phyloP scores from a whole-genome alignment of 106 monocot species.

The Acanthochlamys bracteata region DNA sequence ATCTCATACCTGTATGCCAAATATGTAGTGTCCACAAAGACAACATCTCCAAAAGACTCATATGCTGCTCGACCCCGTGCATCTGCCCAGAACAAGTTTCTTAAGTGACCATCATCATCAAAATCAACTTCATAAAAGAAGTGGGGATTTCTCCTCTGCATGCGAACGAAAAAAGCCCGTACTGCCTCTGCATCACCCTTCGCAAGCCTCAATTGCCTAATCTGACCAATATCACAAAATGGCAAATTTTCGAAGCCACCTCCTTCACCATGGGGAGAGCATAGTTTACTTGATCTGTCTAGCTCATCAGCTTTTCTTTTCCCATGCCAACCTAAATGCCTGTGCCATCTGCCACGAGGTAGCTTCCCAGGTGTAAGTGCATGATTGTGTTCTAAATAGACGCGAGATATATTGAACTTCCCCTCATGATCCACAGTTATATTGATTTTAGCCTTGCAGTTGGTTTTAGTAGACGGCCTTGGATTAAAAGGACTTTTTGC shows the following conservation, averaged over 20 bases:
- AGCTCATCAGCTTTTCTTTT: slow-evolving; percentile 1
- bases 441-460: slow-evolving; percentile 13
- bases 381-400: slow-evolving; percentile 24
- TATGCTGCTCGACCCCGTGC: slow-evolving; percentile 44
- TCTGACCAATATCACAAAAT: slow-evolving; percentile 30
- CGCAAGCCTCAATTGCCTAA: slow-evolving; percentile 30
- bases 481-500: neutral
- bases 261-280: neutral
- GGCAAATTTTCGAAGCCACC: slow-evolving; percentile 9
- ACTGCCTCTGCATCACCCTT: slow-evolving; percentile 53
- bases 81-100: slow-evolving; percentile 59
- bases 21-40: slow-evolving; percentile 46
- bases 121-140: slow-evolving; percentile 70
- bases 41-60: slow-evolving; percentile 52
- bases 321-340: slow-evolving; percentile 24
- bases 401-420: slow-evolving; percentile 7
- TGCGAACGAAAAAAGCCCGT: slow-evolving; percentile 37
- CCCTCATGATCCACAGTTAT: slow-evolving; percentile 11
- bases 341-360: slow-evolving; percentile 22
- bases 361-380: slow-evolving; percentile 6
- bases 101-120: slow-evolving; percentile 39
- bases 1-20: slow-evolving; percentile 47
- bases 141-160: slow-evolving; percentile 55
- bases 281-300: neutral
- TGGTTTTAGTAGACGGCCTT: slow-evolving; percentile 12